Base-by-base conservation (phyloP, 140 eudicot genomes). In the Ambrosia hybrid region DNA sequence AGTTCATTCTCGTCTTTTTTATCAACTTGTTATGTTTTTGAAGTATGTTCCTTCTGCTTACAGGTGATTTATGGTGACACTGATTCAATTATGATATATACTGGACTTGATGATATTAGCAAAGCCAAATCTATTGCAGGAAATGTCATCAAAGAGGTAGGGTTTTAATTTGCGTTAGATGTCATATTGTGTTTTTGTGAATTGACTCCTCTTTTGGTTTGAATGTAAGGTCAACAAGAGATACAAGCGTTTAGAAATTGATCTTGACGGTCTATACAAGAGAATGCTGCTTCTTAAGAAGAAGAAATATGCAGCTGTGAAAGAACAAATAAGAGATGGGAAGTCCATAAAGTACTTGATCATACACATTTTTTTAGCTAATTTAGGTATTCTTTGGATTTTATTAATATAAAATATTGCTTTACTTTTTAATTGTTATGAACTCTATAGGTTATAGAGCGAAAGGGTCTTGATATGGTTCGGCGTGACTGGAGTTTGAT, bases 61-160 rank as follows among this genome's bases (percentile, higher is more conserved):
- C 87, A 93, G 98, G 98, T 93, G 72, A 91, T 95, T 21, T 95
- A 95, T 80, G 99, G 99, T 68, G 99, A 95, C 75, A 95, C 99
- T 26, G 99, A 95, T 87, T 95, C 99, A 63, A 95, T 95, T 57
- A 95, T 95, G 99, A 95, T 95, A 65, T 85, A 95, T 68, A 95
- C 85, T 9, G 99, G 99, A 48, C 95, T 88, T 73, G 97, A 95
- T 72, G 97, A 95, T 77, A 86, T 83, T 5, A 83, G 63, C 75
- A 88, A 95, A 83, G 97, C 97, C 57, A 91, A 91, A 76, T 70
- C 80, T 33, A 86, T 88, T n/a, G 97, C 97, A 12, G 89, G 83
- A 58, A 91, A 84, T 87, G 97, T 95, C 76, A 95, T 95, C 74
- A 88, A 72, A 79, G 97, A 95, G 99, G 99, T 94, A 71, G 52